These are phyloP conservation scores for Colletotrichum echinochloae DNA, from an alignment of 2,329 filamentous ascomycete genomes.

Conservation along the genomic window DNA sequence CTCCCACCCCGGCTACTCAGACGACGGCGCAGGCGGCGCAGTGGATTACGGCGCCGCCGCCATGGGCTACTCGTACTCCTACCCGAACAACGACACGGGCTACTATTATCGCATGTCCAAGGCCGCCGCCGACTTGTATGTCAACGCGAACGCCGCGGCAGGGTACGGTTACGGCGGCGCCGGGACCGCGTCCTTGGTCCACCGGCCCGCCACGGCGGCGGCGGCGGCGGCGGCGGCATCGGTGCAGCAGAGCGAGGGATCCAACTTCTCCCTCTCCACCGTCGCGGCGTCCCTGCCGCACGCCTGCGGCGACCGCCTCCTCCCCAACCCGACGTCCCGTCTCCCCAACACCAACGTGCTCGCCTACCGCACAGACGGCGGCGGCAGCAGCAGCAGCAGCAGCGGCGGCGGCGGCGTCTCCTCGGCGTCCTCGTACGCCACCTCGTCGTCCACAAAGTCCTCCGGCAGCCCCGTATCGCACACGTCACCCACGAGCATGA, in stretches of 20 bases:
- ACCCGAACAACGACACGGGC: slow-evolving; percentile 51
- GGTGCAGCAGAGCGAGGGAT: slow-evolving; percentile 46
- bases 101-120: slow-evolving; percentile 49
- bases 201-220: slow-evolving; percentile 47
- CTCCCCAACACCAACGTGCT: slow-evolving; percentile 47
- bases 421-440: slow-evolving; percentile 6
- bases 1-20: slow-evolving; percentile 47
- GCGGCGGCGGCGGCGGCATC: slow-evolving; percentile 41
- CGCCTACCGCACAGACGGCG: slow-evolving; percentile 32
- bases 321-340: slow-evolving; percentile 53
- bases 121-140: slow-evolving; percentile 47
- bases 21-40: slow-evolving; percentile 47
- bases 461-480: slow-evolving; percentile 16
- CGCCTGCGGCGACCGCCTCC: slow-evolving; percentile 47
- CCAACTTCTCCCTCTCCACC: slow-evolving; percentile 55
- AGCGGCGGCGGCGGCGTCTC: neutral
- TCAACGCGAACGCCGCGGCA: slow-evolving; percentile 49
- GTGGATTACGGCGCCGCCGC: slow-evolving; percentile 51
- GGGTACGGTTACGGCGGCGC: slow-evolving; percentile 49
- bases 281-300: slow-evolving; percentile 56
- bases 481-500: slow-evolving; percentile 32
- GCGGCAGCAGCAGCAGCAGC: no score
- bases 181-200: slow-evolving; percentile 47
- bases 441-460: slow-evolving; percentile 26
- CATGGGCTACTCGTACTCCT: slow-evolving; percentile 50